Evolutionary conservation across 129 eudicot genomes (phyloP), one percentile per base, ranked within the genome.

Genomic region (Escallonia rubra): DNA sequence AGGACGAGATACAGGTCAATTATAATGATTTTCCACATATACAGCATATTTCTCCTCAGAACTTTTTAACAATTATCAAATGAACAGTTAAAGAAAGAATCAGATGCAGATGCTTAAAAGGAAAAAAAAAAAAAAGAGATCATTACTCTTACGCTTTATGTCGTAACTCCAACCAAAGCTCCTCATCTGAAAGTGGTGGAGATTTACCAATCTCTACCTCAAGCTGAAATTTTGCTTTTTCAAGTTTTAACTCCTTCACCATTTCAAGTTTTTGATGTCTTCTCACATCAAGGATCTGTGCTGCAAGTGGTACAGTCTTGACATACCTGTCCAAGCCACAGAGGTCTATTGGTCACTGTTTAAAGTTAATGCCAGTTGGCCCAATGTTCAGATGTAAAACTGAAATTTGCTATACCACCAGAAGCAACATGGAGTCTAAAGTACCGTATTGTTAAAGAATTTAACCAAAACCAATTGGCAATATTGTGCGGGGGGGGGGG

Each of bases 151-250:
- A 92, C 98, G 98, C 98, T 82, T 84, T 93, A 50, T 84, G 87
- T 12, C 82, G 90, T 69, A 93, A 68, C 83, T 93, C 92, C 74
- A 76, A 23, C 82, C 86, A 89, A 67, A 84, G 90, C 82, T 84
- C 96, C 63, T 89, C 86, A 45, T 93, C 97, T 58, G 92, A 80
- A 58, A 94, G 85, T 70, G 90, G 95, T 49, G 99, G 99, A 48
- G 97, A 81, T 94, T 94, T 86, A 55, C 99, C 99, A 62, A 94
- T 94, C 82, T 85, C 99, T 43, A 86, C 91, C 70, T 94, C 97
- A 74, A 94, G 80, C 52, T 85, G 76, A 64, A 76, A 85, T 65
- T 92, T 76, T 43, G 92, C 92, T 72, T 82, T 79, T 74, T 86
- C 99, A 46, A 53, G 61, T 67, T 85, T 87, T 73, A 94, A 50